These are phyloP conservation scores for Colletotrichum sp. DNA, from an alignment of 2,329 filamentous ascomycete species.

Conservation along the genomic window DNA sequence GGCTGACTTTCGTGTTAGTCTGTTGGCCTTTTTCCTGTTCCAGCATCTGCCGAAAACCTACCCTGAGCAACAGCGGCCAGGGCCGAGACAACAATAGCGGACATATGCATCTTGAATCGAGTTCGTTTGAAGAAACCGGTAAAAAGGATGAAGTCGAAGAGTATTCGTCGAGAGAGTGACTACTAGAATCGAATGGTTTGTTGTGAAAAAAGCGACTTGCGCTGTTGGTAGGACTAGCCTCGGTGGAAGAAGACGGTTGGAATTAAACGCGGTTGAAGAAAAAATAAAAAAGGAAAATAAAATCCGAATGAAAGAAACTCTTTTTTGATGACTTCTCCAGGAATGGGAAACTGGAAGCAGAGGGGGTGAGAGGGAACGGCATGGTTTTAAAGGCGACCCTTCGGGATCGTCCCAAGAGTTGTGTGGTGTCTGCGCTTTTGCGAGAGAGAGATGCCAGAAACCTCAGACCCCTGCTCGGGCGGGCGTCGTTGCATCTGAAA, in stretches of 20 bases:
- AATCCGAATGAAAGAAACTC: neutral
- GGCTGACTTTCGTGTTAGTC: slow-evolving; percentile 28
- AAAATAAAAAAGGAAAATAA: slow-evolving; percentile 27
- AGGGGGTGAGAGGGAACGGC: slow-evolving; percentile 31
- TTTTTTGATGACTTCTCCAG: neutral
- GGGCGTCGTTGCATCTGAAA: slow-evolving; percentile 16
- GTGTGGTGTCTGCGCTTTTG: neutral
- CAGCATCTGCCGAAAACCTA: slow-evolving; percentile 28
- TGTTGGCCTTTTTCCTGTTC: neutral
- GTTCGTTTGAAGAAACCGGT: slow-evolving; percentile 24
- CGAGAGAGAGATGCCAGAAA: slow-evolving; percentile 1
- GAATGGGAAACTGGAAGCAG: slow-evolving; percentile 29
- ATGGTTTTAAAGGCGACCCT: slow-evolving; percentile 46
- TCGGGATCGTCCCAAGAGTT: slow-evolving; percentile 39
- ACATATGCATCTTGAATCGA: slow-evolving; percentile 56
- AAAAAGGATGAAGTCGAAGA: slow-evolving; percentile 19
- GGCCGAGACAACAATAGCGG: slow-evolving; percentile 50
- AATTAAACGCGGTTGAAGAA: slow-evolving; percentile 25
- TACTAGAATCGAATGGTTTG: neutral
- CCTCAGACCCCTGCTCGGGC: slow-evolving; percentile 31
- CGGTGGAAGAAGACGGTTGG: slow-evolving; percentile 27
- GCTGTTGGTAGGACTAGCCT: slow-evolving; percentile 56
- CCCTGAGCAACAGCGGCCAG: slow-evolving; percentile 53
- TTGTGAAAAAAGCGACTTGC: slow-evolving; percentile 46
- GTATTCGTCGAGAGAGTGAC: slow-evolving; percentile 28